Conservation (phyloP, 495 filamentous ascomycete genomes). For the Daldinia caldariorum region DNA sequence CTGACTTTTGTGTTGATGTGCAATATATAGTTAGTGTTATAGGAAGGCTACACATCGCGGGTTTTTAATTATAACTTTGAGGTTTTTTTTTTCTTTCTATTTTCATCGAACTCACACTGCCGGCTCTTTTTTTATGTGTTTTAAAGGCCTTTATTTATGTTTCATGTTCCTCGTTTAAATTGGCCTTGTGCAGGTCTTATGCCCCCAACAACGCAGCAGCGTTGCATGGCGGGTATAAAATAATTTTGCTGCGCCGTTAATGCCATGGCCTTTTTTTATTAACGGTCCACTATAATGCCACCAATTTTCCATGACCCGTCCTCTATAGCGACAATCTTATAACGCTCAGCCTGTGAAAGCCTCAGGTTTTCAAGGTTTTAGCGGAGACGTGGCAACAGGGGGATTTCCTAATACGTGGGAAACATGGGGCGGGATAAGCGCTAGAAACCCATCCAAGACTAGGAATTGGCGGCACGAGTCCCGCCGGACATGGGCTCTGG, state of each 20-base stretch:
- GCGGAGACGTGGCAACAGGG: background rate
- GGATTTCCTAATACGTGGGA: background rate
- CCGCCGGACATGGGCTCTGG: constrained; percentile 1
- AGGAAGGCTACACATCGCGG: too few relatives aligned
- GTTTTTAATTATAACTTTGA: too few relatives aligned
- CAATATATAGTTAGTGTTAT: too few relatives aligned
- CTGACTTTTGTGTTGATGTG: background rate
- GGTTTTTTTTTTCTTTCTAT: too few relatives aligned
- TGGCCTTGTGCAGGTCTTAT: background rate
- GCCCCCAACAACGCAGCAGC: background rate
- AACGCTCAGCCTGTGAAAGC: background rate
- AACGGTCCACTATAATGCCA: background rate
- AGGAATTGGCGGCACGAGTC: background rate
- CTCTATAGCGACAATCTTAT: background rate
- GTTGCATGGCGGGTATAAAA: constrained; percentile 3
- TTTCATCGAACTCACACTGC: too few relatives aligned
- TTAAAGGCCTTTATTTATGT: background rate
- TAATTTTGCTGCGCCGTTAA: constrained; percentile 9
- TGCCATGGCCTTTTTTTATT: constrained; percentile 12
- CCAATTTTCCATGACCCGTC: background rate
- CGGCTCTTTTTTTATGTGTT: background rate
- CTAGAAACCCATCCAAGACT: background rate
- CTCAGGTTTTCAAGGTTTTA: background rate
- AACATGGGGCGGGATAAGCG: constrained; percentile 3
- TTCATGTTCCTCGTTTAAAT: background rate